Conservation (phyloP, 495 filamentous ascomycete genomes). For the Glonium stellatum region DNA sequence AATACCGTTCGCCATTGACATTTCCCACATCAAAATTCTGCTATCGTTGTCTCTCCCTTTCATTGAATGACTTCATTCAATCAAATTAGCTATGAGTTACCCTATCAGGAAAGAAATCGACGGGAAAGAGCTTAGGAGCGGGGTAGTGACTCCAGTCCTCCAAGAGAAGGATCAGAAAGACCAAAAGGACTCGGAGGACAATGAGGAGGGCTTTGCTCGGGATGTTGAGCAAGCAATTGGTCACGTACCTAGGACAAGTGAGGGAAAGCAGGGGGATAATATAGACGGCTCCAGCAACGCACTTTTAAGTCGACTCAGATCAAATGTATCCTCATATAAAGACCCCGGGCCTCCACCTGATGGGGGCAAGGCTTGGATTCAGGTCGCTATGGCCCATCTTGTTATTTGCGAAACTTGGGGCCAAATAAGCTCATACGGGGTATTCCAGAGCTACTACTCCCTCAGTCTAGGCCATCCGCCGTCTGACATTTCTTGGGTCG, state of each 20-base stretch:
- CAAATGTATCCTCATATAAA: background rate
- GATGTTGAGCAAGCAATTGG: background rate
- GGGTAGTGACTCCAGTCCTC: background rate
- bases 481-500: slow-evolving; percentile 53
- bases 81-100: background rate
- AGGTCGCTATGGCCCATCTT: slow-evolving; percentile 52
- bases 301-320: background rate
- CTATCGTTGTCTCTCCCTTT: background rate
- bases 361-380: slow-evolving; percentile 58
- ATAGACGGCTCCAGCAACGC: background rate
- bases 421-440: slow-evolving; percentile 67
- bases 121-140: background rate
- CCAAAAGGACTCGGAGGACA: background rate
- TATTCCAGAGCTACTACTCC: slow-evolving; percentile 75
- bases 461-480: slow-evolving; percentile 37
- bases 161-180: background rate
- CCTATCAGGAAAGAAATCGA: background rate
- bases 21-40: background rate
- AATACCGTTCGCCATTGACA: background rate
- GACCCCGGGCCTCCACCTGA: slow-evolving; percentile 50
- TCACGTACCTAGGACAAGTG: background rate
- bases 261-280: background rate
- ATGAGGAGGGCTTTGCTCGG: background rate
- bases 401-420: slow-evolving; percentile 66
- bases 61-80: background rate